Percentiles rank a stretch among this genome's conserved stretches.
Conservation (phyloP, 306 rosid genomes). For the Inga oerstediana region DNA sequence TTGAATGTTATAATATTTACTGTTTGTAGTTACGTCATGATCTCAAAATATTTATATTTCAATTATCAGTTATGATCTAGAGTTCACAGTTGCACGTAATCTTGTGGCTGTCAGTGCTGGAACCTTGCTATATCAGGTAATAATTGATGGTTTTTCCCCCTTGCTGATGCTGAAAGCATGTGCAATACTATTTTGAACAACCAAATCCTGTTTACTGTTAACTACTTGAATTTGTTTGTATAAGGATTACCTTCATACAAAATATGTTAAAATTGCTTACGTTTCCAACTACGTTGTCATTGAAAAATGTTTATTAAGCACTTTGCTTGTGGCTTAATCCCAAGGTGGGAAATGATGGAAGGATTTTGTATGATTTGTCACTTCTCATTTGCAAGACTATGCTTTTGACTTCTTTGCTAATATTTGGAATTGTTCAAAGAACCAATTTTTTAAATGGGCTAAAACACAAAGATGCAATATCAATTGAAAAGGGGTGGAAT, state of each 20-base stretch:
- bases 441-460: not conserved
- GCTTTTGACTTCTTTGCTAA: not conserved
- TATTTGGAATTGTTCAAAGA: not conserved
- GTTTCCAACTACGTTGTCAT: constrained; percentile 9
- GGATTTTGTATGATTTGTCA: constrained; percentile 4
- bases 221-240: not conserved
- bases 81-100: constrained; percentile 88
- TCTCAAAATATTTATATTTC: not conserved
- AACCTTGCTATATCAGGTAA: constrained; percentile 88
- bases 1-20: not conserved
- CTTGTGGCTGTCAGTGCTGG: constrained; percentile 93
- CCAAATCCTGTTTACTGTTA: constrained; percentile 12
- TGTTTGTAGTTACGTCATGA: not conserved
- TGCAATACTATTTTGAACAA: constrained; percentile 17
- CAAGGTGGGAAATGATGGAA: constrained; percentile 1
- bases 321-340: not conserved
- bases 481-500: not conserved
- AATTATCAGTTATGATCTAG: constrained; percentile 77
- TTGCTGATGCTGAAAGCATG: constrained; percentile 27
- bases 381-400: not conserved
- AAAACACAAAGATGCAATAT: not conserved
- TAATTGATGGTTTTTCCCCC: constrained; percentile 18
- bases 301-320: not conserved
- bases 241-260: not conserved
- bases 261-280: not conserved